phyloP scores from a whole-genome alignment of 1,284 basidiomycete species.

The Tetrapyrgos nigripes region DNA sequence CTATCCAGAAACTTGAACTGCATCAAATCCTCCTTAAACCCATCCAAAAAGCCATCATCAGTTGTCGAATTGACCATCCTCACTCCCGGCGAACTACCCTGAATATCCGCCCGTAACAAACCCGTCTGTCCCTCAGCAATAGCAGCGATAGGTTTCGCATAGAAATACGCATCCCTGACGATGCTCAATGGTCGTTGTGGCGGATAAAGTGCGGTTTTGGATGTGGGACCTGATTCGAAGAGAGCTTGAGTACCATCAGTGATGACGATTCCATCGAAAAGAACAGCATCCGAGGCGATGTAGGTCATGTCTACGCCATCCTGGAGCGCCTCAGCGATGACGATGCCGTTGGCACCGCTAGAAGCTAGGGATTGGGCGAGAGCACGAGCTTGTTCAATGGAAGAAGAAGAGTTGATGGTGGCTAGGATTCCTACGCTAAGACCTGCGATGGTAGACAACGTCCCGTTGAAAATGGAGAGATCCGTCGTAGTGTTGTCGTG shows the following conservation, averaged over 20 bases:
- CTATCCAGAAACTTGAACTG: constrained; percentile 12
- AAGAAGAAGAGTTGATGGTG: constrained; percentile 1
- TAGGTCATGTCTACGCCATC: constrained; percentile 8
- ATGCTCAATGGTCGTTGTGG: constrained; percentile 3
- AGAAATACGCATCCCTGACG: constrained; percentile 5
- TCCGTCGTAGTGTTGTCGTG: constrained; percentile 5
- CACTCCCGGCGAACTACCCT: neutral
- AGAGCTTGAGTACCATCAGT: neutral
- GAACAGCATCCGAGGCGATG: neutral
- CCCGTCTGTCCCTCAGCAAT: neutral
- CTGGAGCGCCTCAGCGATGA: constrained; percentile 7
- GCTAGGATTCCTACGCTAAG: constrained; percentile 6
- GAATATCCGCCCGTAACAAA: neutral
- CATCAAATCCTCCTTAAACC: constrained; percentile 14
- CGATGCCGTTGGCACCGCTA: neutral
- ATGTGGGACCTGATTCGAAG: constrained; percentile 2
- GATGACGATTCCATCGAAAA: constrained; percentile 12
- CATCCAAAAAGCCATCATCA: neutral
- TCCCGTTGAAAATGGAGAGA: constrained; percentile 6
- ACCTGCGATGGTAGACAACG: constrained; percentile 2
- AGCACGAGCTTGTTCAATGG: neutral
- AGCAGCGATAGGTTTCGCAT: constrained; percentile 8
- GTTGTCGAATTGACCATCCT: neutral
- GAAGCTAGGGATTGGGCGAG: neutral
- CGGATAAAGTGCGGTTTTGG: neutral